phyloP scores from a whole-genome alignment of 2,329 filamentous ascomycete species.

The Metarhizium brunneum region DNA sequence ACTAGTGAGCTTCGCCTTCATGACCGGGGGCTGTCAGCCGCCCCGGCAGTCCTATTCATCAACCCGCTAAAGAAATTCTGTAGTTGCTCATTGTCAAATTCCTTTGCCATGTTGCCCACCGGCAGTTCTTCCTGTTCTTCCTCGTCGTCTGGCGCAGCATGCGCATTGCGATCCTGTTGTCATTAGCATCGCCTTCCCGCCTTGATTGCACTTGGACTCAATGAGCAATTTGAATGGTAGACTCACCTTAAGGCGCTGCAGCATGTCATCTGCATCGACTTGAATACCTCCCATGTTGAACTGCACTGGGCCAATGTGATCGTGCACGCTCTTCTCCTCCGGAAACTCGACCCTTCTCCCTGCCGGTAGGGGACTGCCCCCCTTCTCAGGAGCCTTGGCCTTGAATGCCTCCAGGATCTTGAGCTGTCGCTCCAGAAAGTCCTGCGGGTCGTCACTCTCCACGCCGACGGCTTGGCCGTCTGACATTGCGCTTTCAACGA shows the following conservation, averaged over 20 bases:
- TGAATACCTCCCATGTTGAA: conserved; percentile 99
- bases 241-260: conserved; percentile 71
- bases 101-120: conserved; percentile 32
- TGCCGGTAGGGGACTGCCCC: conserved; percentile 13
- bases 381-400: conserved; percentile 44
- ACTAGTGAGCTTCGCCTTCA: not conserved
- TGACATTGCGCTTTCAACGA: conserved; percentile 30
- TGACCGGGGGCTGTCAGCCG: conserved; percentile 13
- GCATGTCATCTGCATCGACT: conserved; percentile 88
- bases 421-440: conserved; percentile 66
- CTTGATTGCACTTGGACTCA: not conserved
- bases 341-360: conserved; percentile 22
- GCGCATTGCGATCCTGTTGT: conserved; percentile 46
- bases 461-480: conserved; percentile 24
- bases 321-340: conserved; percentile 47
- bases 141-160: conserved; percentile 28
- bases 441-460: conserved; percentile 56
- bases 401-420: conserved; percentile 60
- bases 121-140: conserved; percentile 27
- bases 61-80: conserved; percentile 51
- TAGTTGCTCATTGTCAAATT: conserved; percentile 44
- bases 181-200: conserved; percentile 11
- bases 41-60: conserved; percentile 42
- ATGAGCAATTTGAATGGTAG: not conserved
- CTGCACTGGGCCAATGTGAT: conserved; percentile 88